phyloP scores from a whole-genome alignment of 305 asterid genomes.

The Caryopteris hybrid region DNA sequence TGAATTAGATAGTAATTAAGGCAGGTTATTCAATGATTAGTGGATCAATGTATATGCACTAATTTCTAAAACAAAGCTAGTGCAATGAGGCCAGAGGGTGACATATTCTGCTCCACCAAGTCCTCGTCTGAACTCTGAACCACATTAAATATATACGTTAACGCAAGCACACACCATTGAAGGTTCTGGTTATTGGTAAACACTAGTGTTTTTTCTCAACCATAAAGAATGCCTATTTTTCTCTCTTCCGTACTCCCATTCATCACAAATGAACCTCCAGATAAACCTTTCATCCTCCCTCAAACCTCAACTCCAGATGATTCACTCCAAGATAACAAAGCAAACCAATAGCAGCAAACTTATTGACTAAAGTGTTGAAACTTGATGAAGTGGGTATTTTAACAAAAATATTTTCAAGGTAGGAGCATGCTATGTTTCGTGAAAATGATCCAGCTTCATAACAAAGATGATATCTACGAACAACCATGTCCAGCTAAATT shows the following conservation, averaged over 20 bases:
- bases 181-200: background rate
- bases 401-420: background rate
- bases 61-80: background rate
- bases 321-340: background rate
- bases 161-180: background rate
- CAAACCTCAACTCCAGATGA: background rate
- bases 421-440: background rate
- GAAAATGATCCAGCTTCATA: background rate
- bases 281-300: background rate
- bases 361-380: background rate
- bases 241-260: background rate
- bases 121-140: background rate
- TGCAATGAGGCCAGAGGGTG: background rate
- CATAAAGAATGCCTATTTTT: background rate
- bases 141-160: background rate
- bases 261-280: background rate
- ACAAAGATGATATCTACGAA: background rate
- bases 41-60: background rate
- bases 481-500: background rate
- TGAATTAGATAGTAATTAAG: background rate
- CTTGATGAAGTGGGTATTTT: background rate
- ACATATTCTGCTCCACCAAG: background rate
- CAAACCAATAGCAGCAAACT: background rate
- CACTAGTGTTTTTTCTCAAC: background rate
- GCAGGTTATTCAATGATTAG: background rate